Percentiles rank a stretch among this genome's conserved stretches.
phyloP scores from a whole-genome alignment of 805 yeast genomes.

The Candida stauntonica region DNA sequence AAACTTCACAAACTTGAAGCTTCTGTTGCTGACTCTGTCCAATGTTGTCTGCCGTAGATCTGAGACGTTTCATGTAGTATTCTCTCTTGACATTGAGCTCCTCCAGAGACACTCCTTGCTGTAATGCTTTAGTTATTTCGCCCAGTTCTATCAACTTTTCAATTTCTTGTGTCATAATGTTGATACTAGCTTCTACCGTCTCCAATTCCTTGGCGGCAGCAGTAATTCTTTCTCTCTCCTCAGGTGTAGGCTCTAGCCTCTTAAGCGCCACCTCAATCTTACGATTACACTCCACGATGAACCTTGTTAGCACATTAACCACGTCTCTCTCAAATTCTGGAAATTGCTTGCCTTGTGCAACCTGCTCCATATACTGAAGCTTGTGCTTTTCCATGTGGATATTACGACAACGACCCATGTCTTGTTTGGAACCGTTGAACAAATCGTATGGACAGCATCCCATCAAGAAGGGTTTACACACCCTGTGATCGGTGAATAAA shows the following conservation, averaged over 20 bases:
- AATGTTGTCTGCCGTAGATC: constrained; percentile 60
- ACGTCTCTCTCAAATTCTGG: constrained; percentile 47
- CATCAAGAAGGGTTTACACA: constrained; percentile 79
- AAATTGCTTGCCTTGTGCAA: constrained; percentile 37
- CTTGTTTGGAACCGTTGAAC: constrained; percentile 77
- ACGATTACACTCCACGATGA: constrained; percentile 62
- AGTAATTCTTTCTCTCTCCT: constrained; percentile 59
- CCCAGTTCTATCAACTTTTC: constrained; percentile 45
- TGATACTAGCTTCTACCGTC: constrained; percentile 55
- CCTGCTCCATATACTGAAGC: constrained; percentile 55
- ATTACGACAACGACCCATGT: constrained; percentile 74
- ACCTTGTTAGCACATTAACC: constrained; percentile 43
- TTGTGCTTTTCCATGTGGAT: constrained; percentile 72
- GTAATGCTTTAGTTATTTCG: constrained; percentile 47
- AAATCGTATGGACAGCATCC: constrained; percentile 85
- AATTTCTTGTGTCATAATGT: constrained; percentile 64
- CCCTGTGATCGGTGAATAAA: constrained; percentile 48
- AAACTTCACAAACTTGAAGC: constrained; percentile 81
- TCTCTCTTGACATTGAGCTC: constrained; percentile 46
- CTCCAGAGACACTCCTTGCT: constrained; percentile 44
- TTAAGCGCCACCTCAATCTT: constrained; percentile 59
- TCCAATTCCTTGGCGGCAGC: constrained; percentile 55
- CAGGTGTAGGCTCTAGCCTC: constrained; percentile 67
- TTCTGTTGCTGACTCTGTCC: constrained; percentile 89
- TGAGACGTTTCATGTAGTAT: constrained; percentile 48